A percentile compares a stretch with the other conserved stretches of the same genome.
phyloP scores from a whole-genome alignment of 805 yeast species.

The Ogataea zsoltii region DNA sequence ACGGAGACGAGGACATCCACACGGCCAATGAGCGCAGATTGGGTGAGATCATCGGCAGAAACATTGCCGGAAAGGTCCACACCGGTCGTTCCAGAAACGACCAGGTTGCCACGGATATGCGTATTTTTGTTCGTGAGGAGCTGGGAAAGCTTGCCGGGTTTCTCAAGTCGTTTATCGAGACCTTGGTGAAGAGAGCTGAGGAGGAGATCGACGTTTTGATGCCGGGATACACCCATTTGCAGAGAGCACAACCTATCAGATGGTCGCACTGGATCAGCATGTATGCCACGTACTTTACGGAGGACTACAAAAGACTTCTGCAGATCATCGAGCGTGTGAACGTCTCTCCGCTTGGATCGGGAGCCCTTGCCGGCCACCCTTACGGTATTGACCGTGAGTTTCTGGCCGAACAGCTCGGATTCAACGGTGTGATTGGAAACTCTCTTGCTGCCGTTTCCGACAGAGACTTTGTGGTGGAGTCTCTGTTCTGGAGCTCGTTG shows the following conservation, averaged over 20 bases:
- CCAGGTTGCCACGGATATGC: slow-evolving; percentile 99
- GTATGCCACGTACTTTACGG: slow-evolving; percentile 91
- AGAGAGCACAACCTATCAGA: slow-evolving; percentile 99
- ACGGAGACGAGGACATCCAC: slow-evolving; percentile 97
- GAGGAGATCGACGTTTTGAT: slow-evolving; percentile 86
- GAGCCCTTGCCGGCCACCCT: slow-evolving; percentile 99
- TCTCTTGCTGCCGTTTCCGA: slow-evolving; percentile 96
- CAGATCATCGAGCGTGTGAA: slow-evolving; percentile 84
- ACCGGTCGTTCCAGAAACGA: slow-evolving; percentile 99
- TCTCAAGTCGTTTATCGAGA: slow-evolving; percentile 62
- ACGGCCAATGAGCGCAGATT: slow-evolving; percentile 98
- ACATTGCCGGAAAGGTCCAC: slow-evolving; percentile 96
- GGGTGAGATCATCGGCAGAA: slow-evolving; percentile 93
- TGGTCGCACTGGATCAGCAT: slow-evolving; percentile 98
- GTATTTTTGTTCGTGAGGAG: slow-evolving; percentile 85
- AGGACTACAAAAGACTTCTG: slow-evolving; percentile 81
- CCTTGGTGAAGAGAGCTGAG: slow-evolving; percentile 73
- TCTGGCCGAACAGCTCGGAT: slow-evolving; percentile 78
- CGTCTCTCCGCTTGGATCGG: slow-evolving; percentile 90
- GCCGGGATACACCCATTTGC: slow-evolving; percentile 99
- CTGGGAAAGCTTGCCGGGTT: slow-evolving; percentile 59
- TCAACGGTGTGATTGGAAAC: slow-evolving; percentile 86
- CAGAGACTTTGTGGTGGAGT: slow-evolving; percentile 95
- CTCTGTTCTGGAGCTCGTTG: slow-evolving; percentile 92
- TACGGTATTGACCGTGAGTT: slow-evolving; percentile 97